phyloP scores from a whole-genome alignment of 257 asterid genomes.

The Galeopsis tetrahit region DNA sequence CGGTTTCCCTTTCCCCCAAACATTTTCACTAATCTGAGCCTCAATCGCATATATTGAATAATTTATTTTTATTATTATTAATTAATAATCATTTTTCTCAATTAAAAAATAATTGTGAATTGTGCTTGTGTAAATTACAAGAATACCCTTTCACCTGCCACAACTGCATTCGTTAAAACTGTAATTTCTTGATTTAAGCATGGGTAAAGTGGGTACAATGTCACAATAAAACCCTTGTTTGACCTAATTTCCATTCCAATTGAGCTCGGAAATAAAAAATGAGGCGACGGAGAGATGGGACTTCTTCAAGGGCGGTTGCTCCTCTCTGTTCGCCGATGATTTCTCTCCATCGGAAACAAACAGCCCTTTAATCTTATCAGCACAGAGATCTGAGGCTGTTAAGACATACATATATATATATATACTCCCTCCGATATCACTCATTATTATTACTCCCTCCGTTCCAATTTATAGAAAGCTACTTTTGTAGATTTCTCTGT shows the following conservation, averaged over 20 bases:
- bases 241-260: not conserved
- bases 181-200: not conserved
- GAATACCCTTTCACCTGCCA: constrained; percentile 1
- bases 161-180: not conserved
- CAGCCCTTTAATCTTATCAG: not conserved
- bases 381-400: no score
- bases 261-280: constrained; percentile 21
- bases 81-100: no score
- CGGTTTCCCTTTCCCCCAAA: not conserved
- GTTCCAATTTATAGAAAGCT: no score
- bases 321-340: constrained; percentile 33
- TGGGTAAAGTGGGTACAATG: constrained; percentile 10
- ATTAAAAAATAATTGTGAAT: no score
- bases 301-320: constrained; percentile 56
- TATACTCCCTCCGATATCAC: no score
- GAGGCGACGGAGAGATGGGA: constrained; percentile 30
- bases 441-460: no score
- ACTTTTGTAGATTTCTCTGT: no score
- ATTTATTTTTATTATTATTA: no score
- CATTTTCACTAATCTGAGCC: not conserved
- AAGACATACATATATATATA: no score
- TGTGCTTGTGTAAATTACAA: not conserved
- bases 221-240: not conserved
- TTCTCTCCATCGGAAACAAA: not conserved
- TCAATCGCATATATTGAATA: not conserved